A percentile compares a stretch with the other conserved stretches of the same genome.
phyloP scores from a whole-genome alignment of 495 filamentous ascomycete genomes.

The Talaromyces wortmannii region DNA sequence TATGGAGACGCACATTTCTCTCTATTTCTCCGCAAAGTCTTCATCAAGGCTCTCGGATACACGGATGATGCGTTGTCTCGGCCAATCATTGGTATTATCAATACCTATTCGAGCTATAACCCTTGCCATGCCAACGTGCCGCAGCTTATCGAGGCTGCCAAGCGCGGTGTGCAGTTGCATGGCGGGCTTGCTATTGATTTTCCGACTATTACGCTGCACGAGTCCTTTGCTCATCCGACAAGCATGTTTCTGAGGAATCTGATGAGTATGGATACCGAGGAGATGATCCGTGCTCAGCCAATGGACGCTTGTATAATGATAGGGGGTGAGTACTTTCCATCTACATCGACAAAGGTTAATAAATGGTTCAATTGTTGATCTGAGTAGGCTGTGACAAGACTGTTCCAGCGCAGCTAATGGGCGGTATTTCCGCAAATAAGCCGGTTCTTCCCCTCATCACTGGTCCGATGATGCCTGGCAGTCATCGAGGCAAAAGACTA shows the following conservation, averaged over 20 bases:
- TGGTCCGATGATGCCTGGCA: constrained; percentile 63
- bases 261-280: constrained; percentile 70
- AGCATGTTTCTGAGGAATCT: constrained; percentile 65
- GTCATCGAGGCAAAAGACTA: constrained; percentile 47
- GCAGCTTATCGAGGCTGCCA: constrained; percentile 59
- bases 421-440: constrained; percentile 63
- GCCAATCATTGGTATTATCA: constrained; percentile 60
- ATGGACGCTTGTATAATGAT: constrained; percentile 58
- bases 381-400: constrained; percentile 52
- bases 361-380: neutral
- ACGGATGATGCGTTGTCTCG: constrained; percentile 58
- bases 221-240: constrained; percentile 55
- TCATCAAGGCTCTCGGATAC: constrained; percentile 65
- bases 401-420: constrained; percentile 62
- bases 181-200: constrained; percentile 60
- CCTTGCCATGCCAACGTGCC: constrained; percentile 63
- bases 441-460: constrained; percentile 56
- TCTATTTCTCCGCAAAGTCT: constrained; percentile 62
- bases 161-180: constrained; percentile 53
- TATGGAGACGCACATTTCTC: constrained; percentile 67
- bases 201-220: constrained; percentile 59
- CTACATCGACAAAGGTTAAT: neutral
- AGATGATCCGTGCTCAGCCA: constrained; percentile 62
- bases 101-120: constrained; percentile 61
- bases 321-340: constrained; percentile 37